phyloP scores from a whole-genome alignment of 345 rosid species.

The Dovyalis caffra region DNA sequence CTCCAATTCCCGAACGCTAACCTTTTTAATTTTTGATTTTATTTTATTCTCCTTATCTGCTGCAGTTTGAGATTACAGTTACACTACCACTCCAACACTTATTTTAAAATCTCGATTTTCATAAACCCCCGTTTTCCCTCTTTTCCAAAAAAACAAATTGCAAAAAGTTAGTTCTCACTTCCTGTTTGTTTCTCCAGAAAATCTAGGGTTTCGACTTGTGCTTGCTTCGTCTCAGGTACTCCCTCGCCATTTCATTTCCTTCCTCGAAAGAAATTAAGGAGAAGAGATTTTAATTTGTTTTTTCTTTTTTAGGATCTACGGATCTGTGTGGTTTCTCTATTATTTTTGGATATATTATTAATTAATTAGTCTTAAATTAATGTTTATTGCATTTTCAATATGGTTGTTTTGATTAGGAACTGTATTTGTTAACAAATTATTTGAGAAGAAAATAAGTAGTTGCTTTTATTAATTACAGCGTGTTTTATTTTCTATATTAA shows the following conservation, averaged over 20 bases:
- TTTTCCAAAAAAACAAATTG: not conserved
- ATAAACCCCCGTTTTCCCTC: not conserved
- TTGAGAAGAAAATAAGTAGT: too few relatives aligned
- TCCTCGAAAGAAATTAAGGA: not conserved
- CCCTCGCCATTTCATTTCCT: not conserved
- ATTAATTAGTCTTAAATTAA: not conserved
- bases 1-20: slow-evolving; percentile 29
- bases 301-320: not conserved
- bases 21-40: not conserved
- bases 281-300: not conserved
- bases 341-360: not conserved
- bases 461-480: not conserved
- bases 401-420: not conserved
- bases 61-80: not conserved
- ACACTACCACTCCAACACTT: not conserved
- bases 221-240: slow-evolving; percentile 9
- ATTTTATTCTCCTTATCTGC: not conserved
- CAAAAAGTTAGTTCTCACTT: slow-evolving; percentile 2
- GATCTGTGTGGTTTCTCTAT: not conserved
- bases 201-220: slow-evolving; percentile 17
- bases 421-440: not conserved
- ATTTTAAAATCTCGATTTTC: not conserved
- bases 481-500: not conserved
- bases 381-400: not conserved
- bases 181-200: slow-evolving; percentile 8